phyloP scores from a whole-genome alignment of 2,329 filamentous ascomycete species.

The Penicillium sp. region DNA sequence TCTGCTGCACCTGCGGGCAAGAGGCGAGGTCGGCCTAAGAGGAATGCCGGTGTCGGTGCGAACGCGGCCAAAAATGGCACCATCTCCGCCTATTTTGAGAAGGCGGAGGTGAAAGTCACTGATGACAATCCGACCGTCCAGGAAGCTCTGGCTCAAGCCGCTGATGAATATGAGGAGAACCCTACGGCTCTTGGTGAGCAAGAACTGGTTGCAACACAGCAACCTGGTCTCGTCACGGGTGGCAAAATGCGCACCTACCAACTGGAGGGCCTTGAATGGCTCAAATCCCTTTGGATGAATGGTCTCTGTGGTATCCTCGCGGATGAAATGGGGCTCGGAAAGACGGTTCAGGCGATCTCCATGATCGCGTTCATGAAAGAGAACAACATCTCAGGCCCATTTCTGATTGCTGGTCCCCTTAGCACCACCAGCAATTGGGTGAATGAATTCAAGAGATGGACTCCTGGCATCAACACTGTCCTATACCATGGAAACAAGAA shows the following conservation, averaged over 20 bases:
- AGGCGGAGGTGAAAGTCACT: constrained; percentile 55
- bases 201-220: constrained; percentile 74
- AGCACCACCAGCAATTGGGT: constrained; percentile 96
- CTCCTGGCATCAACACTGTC: constrained; percentile 79
- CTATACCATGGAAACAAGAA: constrained; percentile 85
- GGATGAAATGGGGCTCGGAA: constrained; percentile 91
- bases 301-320: constrained; percentile 88
- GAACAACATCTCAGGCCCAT: constrained; percentile 81
- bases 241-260: constrained; percentile 94
- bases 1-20: constrained; percentile 16
- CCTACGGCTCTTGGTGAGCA: constrained; percentile 62
- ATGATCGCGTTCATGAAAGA: constrained; percentile 84
- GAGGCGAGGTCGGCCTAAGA: constrained; percentile 32
- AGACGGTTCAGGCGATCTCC: constrained; percentile 88
- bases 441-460: constrained; percentile 88
- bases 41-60: constrained; percentile 15
- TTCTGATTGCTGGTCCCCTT: constrained; percentile 83
- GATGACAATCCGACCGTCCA: constrained; percentile 54
- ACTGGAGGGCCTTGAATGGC: constrained; percentile 90
- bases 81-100: constrained; percentile 61
- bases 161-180: constrained; percentile 56
- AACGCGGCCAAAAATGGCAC: constrained; percentile 34
- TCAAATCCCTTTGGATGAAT: constrained; percentile 78
- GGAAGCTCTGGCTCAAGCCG: constrained; percentile 58
- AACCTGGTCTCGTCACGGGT: constrained; percentile 79